phyloP scores from a whole-genome alignment of 2,329 filamentous ascomycete genomes.

The Onygenales sp. region DNA sequence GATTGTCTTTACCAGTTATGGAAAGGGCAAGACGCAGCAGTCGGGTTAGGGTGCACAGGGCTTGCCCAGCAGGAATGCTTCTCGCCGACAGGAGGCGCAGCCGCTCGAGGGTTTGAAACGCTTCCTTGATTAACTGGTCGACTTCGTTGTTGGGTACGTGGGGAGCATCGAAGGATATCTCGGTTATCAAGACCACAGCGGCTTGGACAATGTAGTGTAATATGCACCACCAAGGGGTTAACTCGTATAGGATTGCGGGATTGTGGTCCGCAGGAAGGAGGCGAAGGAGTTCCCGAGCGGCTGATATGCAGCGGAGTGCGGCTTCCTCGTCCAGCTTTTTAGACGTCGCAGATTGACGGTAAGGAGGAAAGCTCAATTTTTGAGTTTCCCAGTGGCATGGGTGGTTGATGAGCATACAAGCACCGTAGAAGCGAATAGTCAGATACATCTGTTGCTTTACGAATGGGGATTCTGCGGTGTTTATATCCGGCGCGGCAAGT shows the following conservation, averaged over 20 bases:
- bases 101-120: constrained; percentile 26
- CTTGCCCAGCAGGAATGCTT: constrained; percentile 21
- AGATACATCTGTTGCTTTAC: constrained; percentile 10
- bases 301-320: constrained; percentile 23
- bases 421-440: constrained; percentile 19
- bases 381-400: constrained; percentile 26
- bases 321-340: constrained; percentile 22
- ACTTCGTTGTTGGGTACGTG: constrained; percentile 17
- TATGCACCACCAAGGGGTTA: constrained; percentile 32
- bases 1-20: constrained; percentile 3
- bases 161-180: constrained; percentile 20
- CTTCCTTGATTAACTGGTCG: constrained; percentile 16
- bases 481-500: background rate
- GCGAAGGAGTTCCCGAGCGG: constrained; percentile 24
- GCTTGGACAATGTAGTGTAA: constrained; percentile 33
- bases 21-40: constrained; percentile 7
- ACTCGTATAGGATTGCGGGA: constrained; percentile 18
- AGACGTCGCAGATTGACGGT: constrained; percentile 20
- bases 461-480: background rate
- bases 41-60: constrained; percentile 12
- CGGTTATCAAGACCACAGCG: constrained; percentile 26
- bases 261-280: constrained; percentile 23
- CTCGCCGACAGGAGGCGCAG: constrained; percentile 21
- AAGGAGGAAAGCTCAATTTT: constrained; percentile 21
- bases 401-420: constrained; percentile 27